phyloP scores from a whole-genome alignment of 73 alveolate genomes.

The Paramecium pentaurelia region DNA sequence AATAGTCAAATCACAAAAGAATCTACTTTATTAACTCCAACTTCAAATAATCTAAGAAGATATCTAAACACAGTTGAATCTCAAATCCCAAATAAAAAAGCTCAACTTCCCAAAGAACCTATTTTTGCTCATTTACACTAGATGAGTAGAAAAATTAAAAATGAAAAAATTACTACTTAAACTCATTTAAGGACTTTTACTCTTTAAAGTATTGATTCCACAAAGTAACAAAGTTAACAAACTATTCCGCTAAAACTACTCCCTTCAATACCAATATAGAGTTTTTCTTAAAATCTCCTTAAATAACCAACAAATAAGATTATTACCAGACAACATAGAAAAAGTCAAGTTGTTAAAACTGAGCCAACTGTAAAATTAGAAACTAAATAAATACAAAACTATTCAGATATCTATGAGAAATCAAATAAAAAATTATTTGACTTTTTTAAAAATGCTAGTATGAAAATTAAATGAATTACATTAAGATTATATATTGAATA shows the following conservation, averaged over 20 bases:
- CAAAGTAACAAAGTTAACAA: background rate
- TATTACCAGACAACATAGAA: background rate
- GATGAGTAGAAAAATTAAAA: slow-evolving; percentile 7
- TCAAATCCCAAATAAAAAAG: background rate
- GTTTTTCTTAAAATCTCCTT: background rate
- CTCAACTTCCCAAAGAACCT: background rate
- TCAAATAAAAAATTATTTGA: background rate
- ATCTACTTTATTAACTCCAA: background rate
- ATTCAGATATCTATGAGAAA: background rate
- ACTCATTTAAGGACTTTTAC: slow-evolving; percentile 3
- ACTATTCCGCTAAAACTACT: background rate
- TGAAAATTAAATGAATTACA: background rate
- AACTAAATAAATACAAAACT: background rate
- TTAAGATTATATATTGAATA: background rate
- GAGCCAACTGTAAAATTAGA: background rate
- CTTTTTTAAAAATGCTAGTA: background rate
- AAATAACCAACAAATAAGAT: background rate
- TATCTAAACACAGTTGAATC: background rate
- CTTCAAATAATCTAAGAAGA: slow-evolving; percentile 5
- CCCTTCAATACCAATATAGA: background rate
- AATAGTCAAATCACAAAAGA: background rate
- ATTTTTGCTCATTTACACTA: background rate
- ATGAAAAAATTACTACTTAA: background rate
- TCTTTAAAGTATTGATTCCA: background rate
- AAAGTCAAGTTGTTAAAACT: background rate